phyloP scores from a whole-genome alignment of 139 green algal species.

The Mesotaenium endlicherianum region DNA sequence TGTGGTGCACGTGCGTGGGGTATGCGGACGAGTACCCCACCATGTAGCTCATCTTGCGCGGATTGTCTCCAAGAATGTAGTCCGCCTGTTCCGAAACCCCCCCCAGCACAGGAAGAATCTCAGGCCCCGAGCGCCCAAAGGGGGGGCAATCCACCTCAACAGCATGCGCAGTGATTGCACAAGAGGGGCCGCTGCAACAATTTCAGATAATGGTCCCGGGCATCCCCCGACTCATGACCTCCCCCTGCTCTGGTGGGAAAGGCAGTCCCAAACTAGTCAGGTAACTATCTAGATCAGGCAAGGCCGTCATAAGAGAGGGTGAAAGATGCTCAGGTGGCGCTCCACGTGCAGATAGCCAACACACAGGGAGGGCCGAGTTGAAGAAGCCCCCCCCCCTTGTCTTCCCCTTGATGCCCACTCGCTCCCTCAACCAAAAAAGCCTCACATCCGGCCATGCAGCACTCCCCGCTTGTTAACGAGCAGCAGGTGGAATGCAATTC shows the following conservation, averaged over 20 bases:
- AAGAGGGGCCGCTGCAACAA: not conserved
- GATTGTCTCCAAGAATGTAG: conserved; percentile 40
- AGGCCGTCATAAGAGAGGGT: no score
- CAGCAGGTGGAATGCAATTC: not conserved
- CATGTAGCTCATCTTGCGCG: conserved; percentile 43
- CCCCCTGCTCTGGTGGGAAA: no score
- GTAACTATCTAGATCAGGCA: no score
- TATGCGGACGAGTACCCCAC: conserved; percentile 19
- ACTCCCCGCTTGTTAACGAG: not conserved
- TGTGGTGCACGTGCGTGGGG: conserved; percentile 35
- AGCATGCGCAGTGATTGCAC: not conserved
- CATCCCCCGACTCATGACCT: no score
- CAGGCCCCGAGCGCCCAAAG: not conserved
- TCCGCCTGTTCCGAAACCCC: conserved; percentile 17
- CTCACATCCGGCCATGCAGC: no score
- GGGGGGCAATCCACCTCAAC: not conserved
- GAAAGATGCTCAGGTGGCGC: no score
- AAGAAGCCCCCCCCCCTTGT: no score
- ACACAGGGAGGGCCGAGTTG: no score
- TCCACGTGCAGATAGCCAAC: no score
- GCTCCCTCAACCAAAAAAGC: no score
- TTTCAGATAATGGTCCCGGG: no score
- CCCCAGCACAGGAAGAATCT: not conserved
- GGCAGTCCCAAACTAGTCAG: not conserved
- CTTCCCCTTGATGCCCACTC: no score